Conservation (phyloP, 2,329 filamentous ascomycete species). For the Exophiala lecanii-corni region DNA sequence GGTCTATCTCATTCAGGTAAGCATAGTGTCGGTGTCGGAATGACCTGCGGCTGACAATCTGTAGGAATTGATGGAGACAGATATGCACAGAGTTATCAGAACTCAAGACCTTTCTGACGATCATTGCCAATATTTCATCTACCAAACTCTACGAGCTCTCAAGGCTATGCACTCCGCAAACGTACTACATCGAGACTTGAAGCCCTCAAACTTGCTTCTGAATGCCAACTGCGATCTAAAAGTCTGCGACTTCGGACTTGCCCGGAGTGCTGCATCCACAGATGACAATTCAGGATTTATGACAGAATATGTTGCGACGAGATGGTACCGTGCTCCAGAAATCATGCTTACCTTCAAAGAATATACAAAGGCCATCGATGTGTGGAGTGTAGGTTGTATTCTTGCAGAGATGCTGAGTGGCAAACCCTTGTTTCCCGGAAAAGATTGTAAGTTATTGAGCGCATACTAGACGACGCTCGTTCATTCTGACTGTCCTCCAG, state of each 20-base stretch:
- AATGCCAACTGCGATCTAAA: constrained; percentile 99
- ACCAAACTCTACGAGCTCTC: constrained; percentile 93
- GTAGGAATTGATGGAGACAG: constrained; percentile 97
- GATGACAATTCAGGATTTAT: constrained; percentile 99
- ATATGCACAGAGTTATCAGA: constrained; percentile 98
- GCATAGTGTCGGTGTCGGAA: constrained; percentile 27
- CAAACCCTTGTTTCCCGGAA: constrained; percentile 95
- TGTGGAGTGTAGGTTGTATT: constrained; percentile 98
- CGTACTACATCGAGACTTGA: constrained; percentile 92
- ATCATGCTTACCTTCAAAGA: constrained; percentile 99
- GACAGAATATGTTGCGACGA: constrained; percentile 97
- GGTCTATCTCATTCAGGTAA: constrained; percentile 95
- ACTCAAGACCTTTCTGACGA: constrained; percentile 98
- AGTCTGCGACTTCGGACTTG: constrained; percentile 96
- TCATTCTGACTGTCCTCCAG: constrained; percentile 41
- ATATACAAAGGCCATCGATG: constrained; percentile 98
- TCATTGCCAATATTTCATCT: constrained; percentile 99
- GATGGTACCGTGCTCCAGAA: constrained; percentile 98
- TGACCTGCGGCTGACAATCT: constrained; percentile 5
- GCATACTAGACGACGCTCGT: neutral
- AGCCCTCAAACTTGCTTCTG: constrained; percentile 92
- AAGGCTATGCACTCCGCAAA: constrained; percentile 99
- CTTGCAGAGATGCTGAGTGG: constrained; percentile 98
- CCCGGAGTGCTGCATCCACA: constrained; percentile 89
- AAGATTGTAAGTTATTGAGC: constrained; percentile 70